Evolutionary conservation across 108 stramenopile species (phyloP), one percentile per base, ranked within the genome.

Genomic region (Nannochloropsis salina): DNA sequence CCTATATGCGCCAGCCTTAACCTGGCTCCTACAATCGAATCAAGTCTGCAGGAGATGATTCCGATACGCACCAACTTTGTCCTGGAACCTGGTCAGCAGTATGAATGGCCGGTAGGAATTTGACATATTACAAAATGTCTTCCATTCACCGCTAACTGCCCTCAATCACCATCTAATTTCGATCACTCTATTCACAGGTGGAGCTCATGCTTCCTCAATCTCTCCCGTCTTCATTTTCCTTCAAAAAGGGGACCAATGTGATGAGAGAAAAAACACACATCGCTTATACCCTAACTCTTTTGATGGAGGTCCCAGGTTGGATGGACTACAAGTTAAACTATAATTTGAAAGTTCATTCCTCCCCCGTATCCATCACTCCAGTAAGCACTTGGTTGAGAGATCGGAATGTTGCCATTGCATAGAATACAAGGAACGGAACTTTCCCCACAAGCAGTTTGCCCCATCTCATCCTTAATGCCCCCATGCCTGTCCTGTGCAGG

Each of bases 351-450:
- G 61, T 74, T 15, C 61, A 74, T n/a, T 3, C 61, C 61, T 74
- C 61, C 20, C 61, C 61, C 61, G n/a, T 74, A n/a, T n/a, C n/a
- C 61, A 74, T 74, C 61, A 74, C 61, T 4, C 61, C 61, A n/a
- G 61, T 74, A 74, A 6, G 4, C 61, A 8, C 20, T 15, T 15
- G 31, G 31, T 31, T 31, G 31, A 31, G 31, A 31, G 31, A 31
- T 31, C 31, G 1, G 31, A 31, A 31, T 1, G 31, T 31, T 31
- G 31, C 31, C 31, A 31, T 31, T 31, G 1, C 31, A 31, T 31
- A 31, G 31, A 31, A 31, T 31, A 31, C 31, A 31, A 31, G 31
- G 31, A 31, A 31, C 31, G 31, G 31, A 31, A 31, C 31, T 31
- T 31, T 31, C 31, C 31, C 31, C 31, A 31, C 31, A 31, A 31